Base-by-base conservation (phyloP, 2,329 filamentous ascomycete species). In the Epichloe festucae region DNA sequence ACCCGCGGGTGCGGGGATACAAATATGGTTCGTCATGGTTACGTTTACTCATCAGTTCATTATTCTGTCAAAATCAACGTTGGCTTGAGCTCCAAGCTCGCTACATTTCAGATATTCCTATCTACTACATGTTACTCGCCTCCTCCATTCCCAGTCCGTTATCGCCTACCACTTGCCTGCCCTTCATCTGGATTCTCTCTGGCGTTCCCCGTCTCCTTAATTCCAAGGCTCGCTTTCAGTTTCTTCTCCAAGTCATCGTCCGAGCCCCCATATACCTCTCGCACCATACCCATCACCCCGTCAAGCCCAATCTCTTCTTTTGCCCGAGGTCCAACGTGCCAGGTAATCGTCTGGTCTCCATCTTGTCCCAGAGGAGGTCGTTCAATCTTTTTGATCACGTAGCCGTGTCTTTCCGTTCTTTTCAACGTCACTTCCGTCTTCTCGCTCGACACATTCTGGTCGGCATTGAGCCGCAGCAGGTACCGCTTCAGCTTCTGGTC, bases 221-320 rank as follows among this genome's bases (percentile, higher is more conserved):
- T 68, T 5, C 79, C 81, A 45, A 89, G 65, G 62, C 81, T 88
- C 48, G 75, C 73, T 27, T 73, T 69, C 46, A 89, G 65, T 61
- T 79, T 80, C 62, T 70, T 75, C 55, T 83, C 76, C 49, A 84
- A 62, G 56, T 82, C 77, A 3, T 75, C 70, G 2, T 70, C 69
- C 44, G 71, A 70, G 7, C 72, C 71, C 1, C 74, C 78, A 63
- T 81, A 85, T 0, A 84, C 73, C 50, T 75, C 67, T 62, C 79
- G 69, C 4, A 89, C 80, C 56, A 96, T 68, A 0, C 81, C 82
- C 17, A 82, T 79, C 12, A 93, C 85, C 0, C 86, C 87, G 48
- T 81, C 76, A n/a, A 82, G 74, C 0, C 86, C 87, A 38, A 97
- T 79, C 67, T 97, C 93, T 7, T 90, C 75, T 67, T 86, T 93